Conservation (phyloP, 108 stramenopile species). For the Pseudonitzschia pungens region DNA sequence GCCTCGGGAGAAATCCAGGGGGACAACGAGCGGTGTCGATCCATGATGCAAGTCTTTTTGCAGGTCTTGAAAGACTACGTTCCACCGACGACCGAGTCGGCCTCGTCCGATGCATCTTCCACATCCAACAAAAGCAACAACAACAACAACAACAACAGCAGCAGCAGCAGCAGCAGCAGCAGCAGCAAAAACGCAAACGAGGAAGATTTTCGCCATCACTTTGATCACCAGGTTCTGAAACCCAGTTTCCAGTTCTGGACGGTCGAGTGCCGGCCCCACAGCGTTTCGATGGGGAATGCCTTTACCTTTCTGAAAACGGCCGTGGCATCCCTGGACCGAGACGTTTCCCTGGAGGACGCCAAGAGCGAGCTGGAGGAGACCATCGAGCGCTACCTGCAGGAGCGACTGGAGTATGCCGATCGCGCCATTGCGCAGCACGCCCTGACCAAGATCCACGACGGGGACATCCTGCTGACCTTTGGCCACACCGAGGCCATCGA, state of each 20-base stretch:
- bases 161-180: too few relatives aligned
- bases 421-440: conserved; percentile 86
- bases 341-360: conserved; percentile 72
- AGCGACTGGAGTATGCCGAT: conserved; percentile 89
- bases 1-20: conserved; percentile 80
- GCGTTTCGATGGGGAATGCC: conserved; percentile 96
- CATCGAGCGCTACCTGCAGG: conserved; percentile 86
- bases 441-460: conserved; percentile 68
- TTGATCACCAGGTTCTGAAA: conserved; percentile 84
- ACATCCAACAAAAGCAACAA: too few relatives aligned
- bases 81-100: conserved; percentile 45
- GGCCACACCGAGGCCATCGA: conserved; percentile 76
- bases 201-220: conserved; percentile 71
- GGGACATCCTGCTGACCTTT: conserved; percentile 90
- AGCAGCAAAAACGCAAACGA: conserved; percentile 17
- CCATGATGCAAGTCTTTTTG: conserved; percentile 89
- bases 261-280: conserved; percentile 87
- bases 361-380: conserved; percentile 72
- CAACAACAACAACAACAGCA: too few relatives aligned
- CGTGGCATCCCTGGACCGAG: conserved; percentile 88
- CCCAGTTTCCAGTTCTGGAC: conserved; percentile 90
- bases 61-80: conserved; percentile 63
- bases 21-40: conserved; percentile 85
- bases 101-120: too few relatives aligned
- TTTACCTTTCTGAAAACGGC: conserved; percentile 86